These are phyloP conservation scores for Micromonas pusilla DNA, from an alignment of 139 green algal genomes.

Conservation along the genomic window DNA sequence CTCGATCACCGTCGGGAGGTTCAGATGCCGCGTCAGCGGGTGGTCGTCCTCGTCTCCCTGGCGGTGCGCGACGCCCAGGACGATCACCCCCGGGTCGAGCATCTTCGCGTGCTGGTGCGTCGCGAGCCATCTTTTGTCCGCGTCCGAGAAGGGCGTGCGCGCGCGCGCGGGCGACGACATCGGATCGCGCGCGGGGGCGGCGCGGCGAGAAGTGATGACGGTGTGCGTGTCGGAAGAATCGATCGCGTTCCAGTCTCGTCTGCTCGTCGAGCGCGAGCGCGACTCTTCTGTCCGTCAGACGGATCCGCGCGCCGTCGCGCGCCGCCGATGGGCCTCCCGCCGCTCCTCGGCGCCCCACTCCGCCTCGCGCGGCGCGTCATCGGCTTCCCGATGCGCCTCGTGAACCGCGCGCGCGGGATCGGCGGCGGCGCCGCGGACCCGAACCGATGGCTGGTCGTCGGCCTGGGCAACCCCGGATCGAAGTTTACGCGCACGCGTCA, in stretches of 20 bases:
- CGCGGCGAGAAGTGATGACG: no score
- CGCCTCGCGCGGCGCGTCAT: no score
- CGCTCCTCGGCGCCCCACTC: neutral
- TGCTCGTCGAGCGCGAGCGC: no score
- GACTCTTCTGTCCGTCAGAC: no score
- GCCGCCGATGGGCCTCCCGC: neutral
- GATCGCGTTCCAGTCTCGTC: no score
- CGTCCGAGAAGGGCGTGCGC: neutral
- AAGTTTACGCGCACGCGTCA: constrained; percentile 68
- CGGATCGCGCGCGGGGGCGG: no score
- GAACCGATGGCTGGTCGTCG: constrained; percentile 38
- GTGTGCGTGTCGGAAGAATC: no score
- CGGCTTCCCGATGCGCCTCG: neutral
- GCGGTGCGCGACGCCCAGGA: neutral
- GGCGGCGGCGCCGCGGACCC: neutral
- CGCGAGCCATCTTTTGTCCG: neutral
- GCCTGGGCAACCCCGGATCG: constrained; percentile 70
- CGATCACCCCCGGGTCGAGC: neutral
- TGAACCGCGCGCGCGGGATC: neutral
- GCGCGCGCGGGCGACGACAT: neutral
- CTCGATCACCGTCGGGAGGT: neutral
- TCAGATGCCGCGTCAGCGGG: neutral
- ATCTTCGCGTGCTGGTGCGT: neutral
- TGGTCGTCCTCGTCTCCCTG: no score
- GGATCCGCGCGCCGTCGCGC: no score